These are phyloP conservation scores for Pseudogymnoascus sp. DNA, from an alignment of 2,329 filamentous ascomycete genomes.

Conservation along the genomic window DNA sequence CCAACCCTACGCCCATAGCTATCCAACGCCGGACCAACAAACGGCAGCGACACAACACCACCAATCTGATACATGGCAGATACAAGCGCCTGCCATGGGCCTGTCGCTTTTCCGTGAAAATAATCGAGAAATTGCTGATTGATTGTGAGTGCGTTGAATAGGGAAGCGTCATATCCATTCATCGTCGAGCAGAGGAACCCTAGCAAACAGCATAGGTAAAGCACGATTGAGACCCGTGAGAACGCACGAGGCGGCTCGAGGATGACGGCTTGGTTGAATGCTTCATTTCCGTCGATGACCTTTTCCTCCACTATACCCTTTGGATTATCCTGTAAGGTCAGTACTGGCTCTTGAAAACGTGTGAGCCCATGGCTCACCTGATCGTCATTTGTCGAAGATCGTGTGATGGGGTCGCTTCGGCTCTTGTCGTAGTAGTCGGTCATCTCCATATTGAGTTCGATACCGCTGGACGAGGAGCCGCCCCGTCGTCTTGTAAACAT, in stretches of 20 bases:
- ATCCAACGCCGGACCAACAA: conserved; percentile 41
- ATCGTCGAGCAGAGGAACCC: conserved; percentile 44
- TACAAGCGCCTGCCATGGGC: conserved; percentile 42
- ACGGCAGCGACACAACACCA: conserved; percentile 39
- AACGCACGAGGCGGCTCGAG: conserved; percentile 42
- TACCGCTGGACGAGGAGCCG: conserved; percentile 2
- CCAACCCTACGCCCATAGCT: conserved; percentile 40
- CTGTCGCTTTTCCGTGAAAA: conserved; percentile 36
- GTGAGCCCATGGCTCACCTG: neutral
- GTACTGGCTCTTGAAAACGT: neutral
- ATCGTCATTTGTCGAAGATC: neutral
- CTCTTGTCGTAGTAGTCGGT: conserved; percentile 7
- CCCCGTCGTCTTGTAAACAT: conserved; percentile 3
- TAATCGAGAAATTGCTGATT: conserved; percentile 35
- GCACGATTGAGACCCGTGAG: conserved; percentile 33
- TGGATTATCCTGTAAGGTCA: neutral
- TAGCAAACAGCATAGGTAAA: conserved; percentile 39
- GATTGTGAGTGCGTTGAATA: conserved; percentile 42
- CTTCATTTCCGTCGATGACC: conserved; percentile 43
- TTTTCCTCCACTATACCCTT: conserved; percentile 22
- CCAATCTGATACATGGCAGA: conserved; percentile 47
- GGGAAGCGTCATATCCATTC: conserved; percentile 45
- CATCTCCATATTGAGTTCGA: conserved; percentile 14
- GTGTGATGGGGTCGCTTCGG: conserved; percentile 6
- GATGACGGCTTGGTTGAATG: conserved; percentile 47